These are phyloP conservation scores for Amaranthus cruentus DNA, from an alignment of 148 eudicot species.

Conservation along the genomic window DNA sequence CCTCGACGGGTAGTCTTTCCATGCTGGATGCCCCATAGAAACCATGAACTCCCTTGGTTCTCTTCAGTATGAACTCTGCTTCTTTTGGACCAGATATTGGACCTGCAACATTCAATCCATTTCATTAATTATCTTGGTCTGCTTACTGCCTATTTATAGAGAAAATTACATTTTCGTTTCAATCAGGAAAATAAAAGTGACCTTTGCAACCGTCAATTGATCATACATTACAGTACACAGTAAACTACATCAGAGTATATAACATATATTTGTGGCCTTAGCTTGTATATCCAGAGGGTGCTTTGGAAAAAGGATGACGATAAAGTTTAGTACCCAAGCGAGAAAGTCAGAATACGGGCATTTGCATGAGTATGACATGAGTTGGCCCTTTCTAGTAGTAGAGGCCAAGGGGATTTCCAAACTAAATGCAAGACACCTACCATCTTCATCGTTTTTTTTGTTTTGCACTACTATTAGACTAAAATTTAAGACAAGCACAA, in stretches of 20 bases:
- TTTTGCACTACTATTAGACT: background rate
- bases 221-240: background rate
- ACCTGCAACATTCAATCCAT: constrained; percentile 38
- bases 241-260: background rate
- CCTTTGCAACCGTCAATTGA: background rate
- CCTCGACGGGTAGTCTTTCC: constrained; percentile 96
- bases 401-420: background rate
- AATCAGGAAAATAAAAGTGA: background rate
- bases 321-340: too few species aligned
- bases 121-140: background rate
- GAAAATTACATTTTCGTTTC: background rate
- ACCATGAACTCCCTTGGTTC: constrained; percentile 85
- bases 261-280: background rate
- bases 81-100: constrained; percentile 87
- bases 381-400: background rate
- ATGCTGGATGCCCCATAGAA: constrained; percentile 97
- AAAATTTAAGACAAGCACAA: background rate
- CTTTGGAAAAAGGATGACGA: too few species aligned
- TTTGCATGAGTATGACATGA: background rate
- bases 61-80: constrained; percentile 85
- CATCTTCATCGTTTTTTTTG: background rate
- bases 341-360: too few species aligned
- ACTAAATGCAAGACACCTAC: background rate
- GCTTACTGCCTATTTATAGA: background rate
- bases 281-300: background rate